Evolutionary conservation across 1,139 yeast species (phyloP).

Genomic region (Candida frijolesensis): DNA sequence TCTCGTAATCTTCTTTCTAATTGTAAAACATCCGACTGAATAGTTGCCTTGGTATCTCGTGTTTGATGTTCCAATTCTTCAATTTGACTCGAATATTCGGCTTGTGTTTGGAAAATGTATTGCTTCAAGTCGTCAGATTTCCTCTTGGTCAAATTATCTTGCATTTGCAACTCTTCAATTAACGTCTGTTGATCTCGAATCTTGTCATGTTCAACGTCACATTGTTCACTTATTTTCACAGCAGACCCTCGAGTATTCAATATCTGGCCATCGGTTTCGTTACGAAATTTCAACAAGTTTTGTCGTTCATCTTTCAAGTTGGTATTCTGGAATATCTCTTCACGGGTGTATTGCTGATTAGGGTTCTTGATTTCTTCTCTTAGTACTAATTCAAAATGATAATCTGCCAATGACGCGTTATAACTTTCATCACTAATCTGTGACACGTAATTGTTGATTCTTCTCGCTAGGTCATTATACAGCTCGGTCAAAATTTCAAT

Average conservation of each 20-base stretch:
- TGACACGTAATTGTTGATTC: constrained; percentile 30
- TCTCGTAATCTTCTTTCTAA: constrained; percentile 60
- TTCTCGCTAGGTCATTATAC: constrained; percentile 57
- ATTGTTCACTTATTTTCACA: constrained; percentile 8
- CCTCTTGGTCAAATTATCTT: constrained; percentile 53
- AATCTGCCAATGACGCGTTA: constrained; percentile 11
- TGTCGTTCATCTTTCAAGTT: constrained; percentile 39
- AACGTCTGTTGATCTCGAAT: constrained; percentile 8
- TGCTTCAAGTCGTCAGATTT: constrained; percentile 62
- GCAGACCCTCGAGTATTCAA: neutral
- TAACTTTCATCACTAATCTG: constrained; percentile 9
- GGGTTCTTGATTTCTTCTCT: constrained; percentile 29
- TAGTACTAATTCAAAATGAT: constrained; percentile 31
- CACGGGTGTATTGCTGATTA: constrained; percentile 27
- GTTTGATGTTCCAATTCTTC: constrained; percentile 67
- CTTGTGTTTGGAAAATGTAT: constrained; percentile 55
- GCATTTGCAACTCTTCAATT: constrained; percentile 53
- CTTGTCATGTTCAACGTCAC: constrained; percentile 7
- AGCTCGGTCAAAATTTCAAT: constrained; percentile 54
- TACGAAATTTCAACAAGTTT: constrained; percentile 49
- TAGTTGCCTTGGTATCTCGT: constrained; percentile 51
- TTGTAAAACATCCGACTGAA: constrained; percentile 56
- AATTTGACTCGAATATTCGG: constrained; percentile 61
- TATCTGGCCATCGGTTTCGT: constrained; percentile 30
- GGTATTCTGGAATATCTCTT: constrained; percentile 32